Evolutionary conservation across 805 yeast species (phyloP), one percentile per base, ranked within the genome.

Genomic region (Teunomyces gatunensis): DNA sequence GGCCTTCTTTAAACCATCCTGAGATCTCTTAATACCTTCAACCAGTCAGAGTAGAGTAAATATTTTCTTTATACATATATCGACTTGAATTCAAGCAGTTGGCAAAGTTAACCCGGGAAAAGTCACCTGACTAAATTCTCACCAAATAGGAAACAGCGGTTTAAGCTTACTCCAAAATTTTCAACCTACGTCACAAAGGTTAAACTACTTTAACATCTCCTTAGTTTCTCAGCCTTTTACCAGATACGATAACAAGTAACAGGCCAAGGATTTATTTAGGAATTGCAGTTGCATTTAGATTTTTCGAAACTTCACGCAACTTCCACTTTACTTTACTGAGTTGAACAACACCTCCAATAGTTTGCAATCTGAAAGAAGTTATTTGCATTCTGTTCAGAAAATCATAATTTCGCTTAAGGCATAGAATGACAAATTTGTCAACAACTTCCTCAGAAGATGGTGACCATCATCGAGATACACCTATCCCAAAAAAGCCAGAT

Each of bases 401-500:
- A 18, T 18, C 17, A 13, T 32, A 13, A 32, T 30, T 30, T 30
- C 17, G 17, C 34, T 4, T 32, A 32, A 21, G 29, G 23, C 25
- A 37, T 23, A 37, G 23, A 20, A 37, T 37, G 40, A 18, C 40
- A 37, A 37, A 37, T 20, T 21, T n/a, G n/a, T 21, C 40, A n/a
- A 23, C 10, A 20, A 12, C 29, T 20, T 18, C 13, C 20, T 27
- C 17, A 6, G 29, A 21, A 9, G 11, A 37, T 21, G 25, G 29
- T 20, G 40, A n/a, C 5, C 5, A 7, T 11, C 29, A 23, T 12
- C 28, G 25, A 37, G 25, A 37, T 37, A 23, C 23, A 18, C 39
- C 23, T 3, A 27, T 21, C 6, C 40, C 40, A 6, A 18, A 45
- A 10, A 42, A 32, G 5, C 54, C 61, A 10, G 48, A 64, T 41